Evolutionary conservation across 73 alveolate species (phyloP).

Genomic region (Paramecium primaurelia): DNA sequence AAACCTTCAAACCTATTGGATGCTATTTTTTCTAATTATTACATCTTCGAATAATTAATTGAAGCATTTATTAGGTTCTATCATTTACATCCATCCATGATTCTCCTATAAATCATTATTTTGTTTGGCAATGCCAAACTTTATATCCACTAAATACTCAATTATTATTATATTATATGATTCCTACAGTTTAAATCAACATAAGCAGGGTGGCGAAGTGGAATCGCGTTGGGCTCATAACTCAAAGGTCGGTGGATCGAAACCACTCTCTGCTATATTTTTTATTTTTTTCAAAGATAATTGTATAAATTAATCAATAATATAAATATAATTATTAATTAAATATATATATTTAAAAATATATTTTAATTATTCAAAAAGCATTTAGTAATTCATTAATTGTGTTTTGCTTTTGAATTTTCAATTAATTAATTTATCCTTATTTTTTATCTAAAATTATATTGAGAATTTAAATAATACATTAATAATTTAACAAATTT

Average conservation of each 20-base stretch:
- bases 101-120: constrained; percentile 23
- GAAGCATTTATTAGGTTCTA: background rate
- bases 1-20: too few relatives aligned
- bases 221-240: constrained; percentile 99
- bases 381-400: too few relatives aligned
- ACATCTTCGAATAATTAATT: background rate
- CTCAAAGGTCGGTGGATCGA: constrained; percentile 99
- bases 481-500: too few relatives aligned
- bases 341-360: too few relatives aligned
- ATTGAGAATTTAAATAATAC: too few relatives aligned
- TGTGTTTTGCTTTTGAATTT: too few relatives aligned
- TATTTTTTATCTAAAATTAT: too few relatives aligned
- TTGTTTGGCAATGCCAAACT: constrained; percentile 10
- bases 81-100: constrained; percentile 6
- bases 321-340: too few relatives aligned
- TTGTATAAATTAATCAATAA: too few relatives aligned
- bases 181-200: too few relatives aligned
- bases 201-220: constrained; percentile 95
- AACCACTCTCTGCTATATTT: constrained; percentile 88
- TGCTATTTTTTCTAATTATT: background rate
- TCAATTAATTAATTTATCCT: too few relatives aligned
- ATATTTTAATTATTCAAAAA: too few relatives aligned
- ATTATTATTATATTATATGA: background rate
- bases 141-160: background rate
- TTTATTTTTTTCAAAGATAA: background rate